Evolutionary conservation across 345 rosid genomes (phyloP), one percentile per base, ranked within the genome.

Genomic region (Citrus glauca): DNA sequence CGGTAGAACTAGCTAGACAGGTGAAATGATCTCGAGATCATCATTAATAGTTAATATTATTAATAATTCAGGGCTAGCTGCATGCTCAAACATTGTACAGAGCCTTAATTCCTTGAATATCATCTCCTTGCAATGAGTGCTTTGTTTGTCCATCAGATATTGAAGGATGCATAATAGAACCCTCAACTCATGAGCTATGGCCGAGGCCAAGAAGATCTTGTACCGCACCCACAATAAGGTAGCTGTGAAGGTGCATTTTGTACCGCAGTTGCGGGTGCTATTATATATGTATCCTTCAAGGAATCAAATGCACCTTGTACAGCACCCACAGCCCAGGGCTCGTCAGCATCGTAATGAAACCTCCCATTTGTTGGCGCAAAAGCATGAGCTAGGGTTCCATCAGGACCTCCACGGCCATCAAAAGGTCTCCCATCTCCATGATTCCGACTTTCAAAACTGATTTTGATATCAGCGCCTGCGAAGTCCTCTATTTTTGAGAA

Each of bases 161-260:
- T 81, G 82, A 35, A 84, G 61, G 16, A 88, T 63, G 70, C 82
- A 85, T 87, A 63, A 67, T 88, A 11, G 91, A 85, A 0, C 2
- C 63, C 11, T 48, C 20, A 4, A 61, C 80, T 9, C 33, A 32
- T 32, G 69, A 30, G 25, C 88, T 84, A 67, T 89, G 0, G 0
- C 17, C 66, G 1, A 85, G 82, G 17, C 87, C 90, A 6, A 87
- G 85, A 25, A 81, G 79, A 76, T 64, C 78, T 2, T 27, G 45
- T 4, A 0, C 5, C 10, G 60, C 66, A 22, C 75, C 72, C 2
- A 28, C 81, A 4, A 32, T 32, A 32, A 0, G 33, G 33, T 32
- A 32, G 33, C 33, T 32, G 33, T 32, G 4, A 32, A 32, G 33
- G 33, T 32, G 33, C 33, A 32, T 32, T 32, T 32, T 32, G 33